phyloP scores from a whole-genome alignment of 306 rosid species.

The Vigna nakashimae region DNA sequence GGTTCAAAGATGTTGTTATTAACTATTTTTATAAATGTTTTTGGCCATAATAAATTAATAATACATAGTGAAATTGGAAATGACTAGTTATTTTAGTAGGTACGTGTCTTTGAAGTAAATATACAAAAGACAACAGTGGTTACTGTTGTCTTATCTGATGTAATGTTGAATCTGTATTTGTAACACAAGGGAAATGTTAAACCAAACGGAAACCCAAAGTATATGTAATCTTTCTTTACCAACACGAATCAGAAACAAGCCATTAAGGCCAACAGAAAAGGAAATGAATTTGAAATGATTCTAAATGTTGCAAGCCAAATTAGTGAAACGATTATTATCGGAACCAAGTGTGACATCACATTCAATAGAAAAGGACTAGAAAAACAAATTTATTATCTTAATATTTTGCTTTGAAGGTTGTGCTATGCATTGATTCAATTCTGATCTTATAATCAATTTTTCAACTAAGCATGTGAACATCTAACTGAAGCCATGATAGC shows the following conservation, averaged over 20 bases:
- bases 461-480: too few species aligned
- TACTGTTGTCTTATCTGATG: slow-evolving; percentile 17
- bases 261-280: not conserved
- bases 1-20: not conserved
- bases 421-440: too few species aligned
- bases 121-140: not conserved
- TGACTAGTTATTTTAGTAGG: not conserved
- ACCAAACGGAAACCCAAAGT: slow-evolving; percentile 6
- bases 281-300: slow-evolving; percentile 5
- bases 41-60: not conserved
- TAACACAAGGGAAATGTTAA: slow-evolving; percentile 29
- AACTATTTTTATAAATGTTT: not conserved
- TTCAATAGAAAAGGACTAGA: too few species aligned
- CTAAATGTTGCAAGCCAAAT: slow-evolving; percentile 28
- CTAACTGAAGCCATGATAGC: too few species aligned
- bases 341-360: too few species aligned
- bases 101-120: not conserved
- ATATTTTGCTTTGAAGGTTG: too few species aligned
- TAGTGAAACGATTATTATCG: not conserved
- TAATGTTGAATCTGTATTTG: not conserved
- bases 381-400: too few species aligned
- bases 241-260: slow-evolving; percentile 30
- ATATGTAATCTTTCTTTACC: slow-evolving; percentile 23
- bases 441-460: too few species aligned
- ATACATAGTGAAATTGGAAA: not conserved